These are phyloP conservation scores for Aquilaria sinensis DNA, from an alignment of 345 rosid species.

Conservation along the genomic window DNA sequence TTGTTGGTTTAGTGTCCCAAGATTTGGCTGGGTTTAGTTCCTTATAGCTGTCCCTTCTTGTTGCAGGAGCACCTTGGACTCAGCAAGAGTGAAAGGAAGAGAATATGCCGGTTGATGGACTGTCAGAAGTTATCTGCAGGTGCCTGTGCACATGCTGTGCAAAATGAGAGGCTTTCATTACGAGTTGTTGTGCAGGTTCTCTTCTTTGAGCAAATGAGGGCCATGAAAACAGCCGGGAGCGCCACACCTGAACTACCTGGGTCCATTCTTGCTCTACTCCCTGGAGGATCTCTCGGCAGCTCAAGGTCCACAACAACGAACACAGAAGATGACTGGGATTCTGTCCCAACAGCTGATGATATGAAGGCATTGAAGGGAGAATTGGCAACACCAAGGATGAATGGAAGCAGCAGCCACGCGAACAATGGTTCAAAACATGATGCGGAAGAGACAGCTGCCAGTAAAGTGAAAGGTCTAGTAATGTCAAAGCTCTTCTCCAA, in stretches of 20 bases:
- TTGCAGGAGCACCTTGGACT: constrained; percentile 56
- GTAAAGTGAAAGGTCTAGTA: constrained; percentile 50
- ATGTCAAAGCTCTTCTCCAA: constrained; percentile 51
- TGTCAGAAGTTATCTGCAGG: constrained; percentile 74
- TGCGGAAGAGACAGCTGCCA: constrained; percentile 28
- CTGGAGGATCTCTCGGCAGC: constrained; percentile 71
- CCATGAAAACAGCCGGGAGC: constrained; percentile 42
- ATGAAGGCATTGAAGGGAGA: constrained; percentile 69
- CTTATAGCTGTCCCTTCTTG: not conserved
- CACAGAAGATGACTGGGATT: constrained; percentile 94
- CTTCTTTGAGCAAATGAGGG: constrained; percentile 76
- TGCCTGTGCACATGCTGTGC: constrained; percentile 81
- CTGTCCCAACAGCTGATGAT: constrained; percentile 63
- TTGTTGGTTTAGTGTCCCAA: not conserved
- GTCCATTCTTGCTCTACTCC: constrained; percentile 35
- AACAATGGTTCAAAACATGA: constrained; percentile 25
- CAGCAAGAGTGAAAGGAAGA: constrained; percentile 65
- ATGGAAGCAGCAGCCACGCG: constrained; percentile 16
- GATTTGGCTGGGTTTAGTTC: not conserved
- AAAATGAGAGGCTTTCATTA: constrained; percentile 79
- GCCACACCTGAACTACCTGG: constrained; percentile 59
- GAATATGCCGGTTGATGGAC: constrained; percentile 61
- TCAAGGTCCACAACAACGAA: constrained; percentile 75
- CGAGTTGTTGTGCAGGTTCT: constrained; percentile 85
- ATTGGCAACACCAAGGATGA: constrained; percentile 36